Evolutionary conservation across 441 rosid species (phyloP), one percentile per base, ranked within the genome.

Genomic region (Theobroma grandiflorum): DNA sequence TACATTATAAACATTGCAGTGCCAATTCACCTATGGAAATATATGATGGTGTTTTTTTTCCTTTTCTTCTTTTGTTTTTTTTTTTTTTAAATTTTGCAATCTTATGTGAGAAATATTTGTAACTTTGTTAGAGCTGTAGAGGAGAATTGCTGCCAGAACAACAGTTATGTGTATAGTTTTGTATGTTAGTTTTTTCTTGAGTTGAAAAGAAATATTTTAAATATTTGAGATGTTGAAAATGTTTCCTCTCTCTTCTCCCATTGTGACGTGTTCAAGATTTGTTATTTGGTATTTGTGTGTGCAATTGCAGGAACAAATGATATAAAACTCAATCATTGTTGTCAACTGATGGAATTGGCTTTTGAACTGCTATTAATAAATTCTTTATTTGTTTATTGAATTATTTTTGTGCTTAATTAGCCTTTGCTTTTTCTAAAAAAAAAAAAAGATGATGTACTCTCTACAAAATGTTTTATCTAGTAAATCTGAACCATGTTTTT

Each of bases 171-270:
- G 22, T 43, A 68, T 42, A 4, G 37, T 50, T 75, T 20, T 52
- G 11, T 55, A 31, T 15, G 7, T 11, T 40, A 9, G 37, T 31
- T 52, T n/a, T 53, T 31, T 3, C 20, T 42, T 8, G 22, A 22
- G 31, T 59, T 75, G 15, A 59, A 58, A 59, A 58, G 35, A 58
- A 74, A 45, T 57, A 57, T 0, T 22, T 43, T 42, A 35, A 73
- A 73, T 47, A 40, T 49, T 57, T 50, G 75, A 52, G 61, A 72
- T 52, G 47, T 72, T 53, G 75, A 47, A 72, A 72, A 37, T 33
- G 33, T 35, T 72, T 50, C 62, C 47, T 35, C 75, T 47, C 58
- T 16, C 59, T 33, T 35, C 42, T 26, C 42, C 45, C 35, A 53
- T 72, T 31, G 75, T 10, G 6, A 26, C 35, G 11, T 42, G 75